phyloP scores from a whole-genome alignment of 768 basidiomycete species.

The Neoboletus subvelutipes region DNA sequence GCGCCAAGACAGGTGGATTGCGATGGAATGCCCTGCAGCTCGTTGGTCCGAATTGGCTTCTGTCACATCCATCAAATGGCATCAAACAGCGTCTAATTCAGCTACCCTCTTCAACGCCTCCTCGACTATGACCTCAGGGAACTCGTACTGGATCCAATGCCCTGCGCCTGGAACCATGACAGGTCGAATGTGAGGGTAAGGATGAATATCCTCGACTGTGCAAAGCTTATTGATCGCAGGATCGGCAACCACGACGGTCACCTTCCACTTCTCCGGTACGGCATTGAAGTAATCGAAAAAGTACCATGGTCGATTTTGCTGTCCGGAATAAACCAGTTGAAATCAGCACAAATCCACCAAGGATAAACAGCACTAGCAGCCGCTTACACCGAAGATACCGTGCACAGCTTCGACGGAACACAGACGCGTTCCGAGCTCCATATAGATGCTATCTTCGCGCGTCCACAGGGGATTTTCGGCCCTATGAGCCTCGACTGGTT shows the following conservation, averaged over 20 bases:
- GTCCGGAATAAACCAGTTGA: not conserved
- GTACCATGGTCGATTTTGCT: conserved; percentile 22
- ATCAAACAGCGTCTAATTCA: conserved; percentile 5
- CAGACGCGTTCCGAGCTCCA: conserved; percentile 12
- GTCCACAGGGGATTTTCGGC: conserved; percentile 19
- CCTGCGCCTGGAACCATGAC: conserved; percentile 14
- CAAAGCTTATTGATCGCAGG: conserved; percentile 4
- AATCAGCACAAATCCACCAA: not conserved
- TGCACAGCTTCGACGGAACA: conserved; percentile 5
- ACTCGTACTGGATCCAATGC: conserved; percentile 30
- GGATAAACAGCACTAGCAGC: not conserved
- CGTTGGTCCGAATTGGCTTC: not conserved
- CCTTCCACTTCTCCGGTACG: conserved; percentile 8
- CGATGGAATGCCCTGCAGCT: not conserved
- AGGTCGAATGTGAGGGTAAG: conserved; percentile 13
- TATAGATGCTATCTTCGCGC: conserved; percentile 3
- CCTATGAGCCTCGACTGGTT: not conserved
- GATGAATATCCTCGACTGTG: conserved; percentile 6
- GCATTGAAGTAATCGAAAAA: conserved; percentile 9
- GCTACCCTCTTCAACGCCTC: conserved; percentile 15
- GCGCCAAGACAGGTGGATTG: not conserved
- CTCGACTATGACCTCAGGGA: conserved; percentile 21
- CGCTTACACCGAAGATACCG: conserved; percentile 7
- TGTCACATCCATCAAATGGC: not conserved
- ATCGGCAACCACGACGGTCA: conserved; percentile 21